phyloP scores from a whole-genome alignment of 352 stramenopile genomes.

The Pythium diclinum region DNA sequence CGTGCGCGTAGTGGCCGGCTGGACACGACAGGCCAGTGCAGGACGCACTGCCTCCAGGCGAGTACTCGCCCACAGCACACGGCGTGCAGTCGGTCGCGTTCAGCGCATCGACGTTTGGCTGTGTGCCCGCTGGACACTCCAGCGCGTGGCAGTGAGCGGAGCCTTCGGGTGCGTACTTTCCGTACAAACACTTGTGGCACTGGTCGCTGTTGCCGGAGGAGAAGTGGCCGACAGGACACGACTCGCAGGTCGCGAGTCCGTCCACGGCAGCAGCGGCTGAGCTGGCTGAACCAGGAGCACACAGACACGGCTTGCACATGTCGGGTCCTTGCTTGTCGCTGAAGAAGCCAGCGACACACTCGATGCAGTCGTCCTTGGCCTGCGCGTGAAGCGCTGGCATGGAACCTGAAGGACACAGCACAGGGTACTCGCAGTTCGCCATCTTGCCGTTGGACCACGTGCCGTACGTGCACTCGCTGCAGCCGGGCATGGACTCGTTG shows the following conservation, averaged over 20 bases:
- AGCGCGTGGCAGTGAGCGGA: constrained; percentile 30
- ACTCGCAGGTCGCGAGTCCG: constrained; percentile 18
- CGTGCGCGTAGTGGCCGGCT: constrained; percentile 28
- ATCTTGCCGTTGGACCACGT: constrained; percentile 47
- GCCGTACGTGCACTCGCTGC: constrained; percentile 40
- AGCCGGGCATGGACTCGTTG: constrained; percentile 25
- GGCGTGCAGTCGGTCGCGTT: constrained; percentile 39
- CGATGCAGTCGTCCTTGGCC: constrained; percentile 27
- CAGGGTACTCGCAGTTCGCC: constrained; percentile 36
- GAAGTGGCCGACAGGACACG: constrained; percentile 29
- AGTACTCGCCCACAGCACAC: constrained; percentile 37
- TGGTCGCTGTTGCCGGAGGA: constrained; percentile 35
- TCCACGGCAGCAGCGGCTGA: constrained; percentile 9
- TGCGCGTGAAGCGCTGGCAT: constrained; percentile 36
- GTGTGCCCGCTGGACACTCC: constrained; percentile 30
- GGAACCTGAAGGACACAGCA: constrained; percentile 25
- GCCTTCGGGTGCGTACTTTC: constrained; percentile 30
- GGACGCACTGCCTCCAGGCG: constrained; percentile 22
- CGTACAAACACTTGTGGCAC: constrained; percentile 34
- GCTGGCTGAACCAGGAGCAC: constrained; percentile 30
- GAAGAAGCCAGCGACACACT: constrained; percentile 37
- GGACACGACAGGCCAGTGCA: constrained; percentile 32
- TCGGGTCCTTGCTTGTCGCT: constrained; percentile 33
- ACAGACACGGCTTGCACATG: constrained; percentile 40
- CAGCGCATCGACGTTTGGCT: constrained; percentile 28